phyloP scores from a whole-genome alignment of 257 asterid genomes.

The Cordia subcordata region DNA sequence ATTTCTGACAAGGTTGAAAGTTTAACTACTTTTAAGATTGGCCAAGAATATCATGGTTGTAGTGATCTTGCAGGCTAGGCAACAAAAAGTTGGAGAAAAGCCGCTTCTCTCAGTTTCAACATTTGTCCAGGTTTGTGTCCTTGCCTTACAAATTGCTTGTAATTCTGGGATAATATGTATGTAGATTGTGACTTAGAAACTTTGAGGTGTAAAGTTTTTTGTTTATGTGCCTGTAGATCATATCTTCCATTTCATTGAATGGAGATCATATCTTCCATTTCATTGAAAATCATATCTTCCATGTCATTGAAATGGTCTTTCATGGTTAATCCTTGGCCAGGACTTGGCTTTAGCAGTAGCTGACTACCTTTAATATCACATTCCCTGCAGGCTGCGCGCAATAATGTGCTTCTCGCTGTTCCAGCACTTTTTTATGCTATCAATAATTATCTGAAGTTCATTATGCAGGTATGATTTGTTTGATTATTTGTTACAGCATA shows the following conservation, averaged over 20 bases:
- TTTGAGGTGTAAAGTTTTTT: too few species aligned
- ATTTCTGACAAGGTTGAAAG: too few species aligned
- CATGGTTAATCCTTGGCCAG: too few species aligned
- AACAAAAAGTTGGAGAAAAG: constrained; percentile 5
- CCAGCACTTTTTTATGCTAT: constrained; percentile 92
- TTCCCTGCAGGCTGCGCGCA: constrained; percentile 82
- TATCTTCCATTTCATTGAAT: too few species aligned
- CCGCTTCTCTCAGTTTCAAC: constrained; percentile 4
- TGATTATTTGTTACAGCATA: too few species aligned
- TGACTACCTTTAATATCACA: too few species aligned
- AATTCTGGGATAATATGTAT: background rate
- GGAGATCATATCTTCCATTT: too few species aligned
- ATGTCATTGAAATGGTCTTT: too few species aligned
- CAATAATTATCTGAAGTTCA: constrained; percentile 86
- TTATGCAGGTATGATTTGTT: constrained; percentile 65
- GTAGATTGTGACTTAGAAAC: too few species aligned
- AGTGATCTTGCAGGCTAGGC: background rate
- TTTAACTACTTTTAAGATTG: background rate
- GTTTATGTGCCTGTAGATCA: too few species aligned
- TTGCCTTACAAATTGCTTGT: background rate
- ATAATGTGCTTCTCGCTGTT: constrained; percentile 74
- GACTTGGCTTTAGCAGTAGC: too few species aligned
- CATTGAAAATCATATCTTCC: too few species aligned
- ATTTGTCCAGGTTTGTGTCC: constrained; percentile 2
- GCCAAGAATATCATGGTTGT: background rate